These are phyloP conservation scores for Marsdenia floribunda DNA, from an alignment of 257 asterid genomes.

Conservation along the genomic window DNA sequence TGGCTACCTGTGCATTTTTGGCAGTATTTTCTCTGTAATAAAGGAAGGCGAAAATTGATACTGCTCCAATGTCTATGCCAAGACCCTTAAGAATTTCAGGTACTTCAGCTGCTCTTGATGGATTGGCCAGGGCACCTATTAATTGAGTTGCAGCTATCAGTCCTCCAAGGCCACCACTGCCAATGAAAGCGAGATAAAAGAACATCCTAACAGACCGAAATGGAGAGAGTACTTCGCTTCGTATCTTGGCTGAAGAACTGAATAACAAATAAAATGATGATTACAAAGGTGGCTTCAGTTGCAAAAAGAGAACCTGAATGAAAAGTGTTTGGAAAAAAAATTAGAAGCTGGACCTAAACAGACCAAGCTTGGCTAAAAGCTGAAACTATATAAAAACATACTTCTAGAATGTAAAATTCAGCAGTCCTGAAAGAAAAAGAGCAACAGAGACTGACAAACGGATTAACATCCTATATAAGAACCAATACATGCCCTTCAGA, in stretches of 20 bases:
- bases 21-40: conserved; percentile 74
- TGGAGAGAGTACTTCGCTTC: conserved; percentile 90
- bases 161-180: conserved; percentile 83
- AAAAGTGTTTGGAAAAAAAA: conserved; percentile 7
- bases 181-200: conserved; percentile 78
- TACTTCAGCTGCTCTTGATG: conserved; percentile 63
- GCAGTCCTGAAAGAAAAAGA: neutral
- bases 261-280: conserved; percentile 30
- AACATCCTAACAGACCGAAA: conserved; percentile 91
- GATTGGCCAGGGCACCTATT: conserved; percentile 62
- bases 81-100: conserved; percentile 63
- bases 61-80: conserved; percentile 76
- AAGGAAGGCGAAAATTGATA: conserved; percentile 63
- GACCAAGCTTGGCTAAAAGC: conserved; percentile 2
- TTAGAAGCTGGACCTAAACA: conserved; percentile 3
- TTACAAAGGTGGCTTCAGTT: conserved; percentile 24
- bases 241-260: conserved; percentile 84
- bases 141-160: conserved; percentile 60
- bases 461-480: neutral
- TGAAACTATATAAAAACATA: neutral
- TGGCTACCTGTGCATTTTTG: conserved; percentile 73
- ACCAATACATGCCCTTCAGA: neutral
- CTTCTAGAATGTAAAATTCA: neutral
- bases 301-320: conserved; percentile 17
- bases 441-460: no score